Base-by-base conservation (phyloP, 2,329 filamentous ascomycete genomes). In the Ramichloridium luteum region DNA sequence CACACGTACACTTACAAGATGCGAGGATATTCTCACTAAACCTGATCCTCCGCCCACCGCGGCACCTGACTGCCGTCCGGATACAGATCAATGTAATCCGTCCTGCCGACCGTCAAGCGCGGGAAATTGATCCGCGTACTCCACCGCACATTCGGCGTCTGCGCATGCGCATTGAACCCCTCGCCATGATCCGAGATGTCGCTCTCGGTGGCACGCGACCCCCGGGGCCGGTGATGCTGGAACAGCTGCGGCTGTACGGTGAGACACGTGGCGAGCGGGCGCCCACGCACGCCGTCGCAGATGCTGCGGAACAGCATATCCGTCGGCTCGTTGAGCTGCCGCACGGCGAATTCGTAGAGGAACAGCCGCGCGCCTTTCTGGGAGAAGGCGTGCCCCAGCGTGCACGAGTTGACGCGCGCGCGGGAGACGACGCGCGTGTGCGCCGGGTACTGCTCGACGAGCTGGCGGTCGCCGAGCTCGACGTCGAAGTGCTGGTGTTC, bases 381-480 rank as follows among this genome's bases (percentile, higher is more conserved):
- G 16, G 55, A 60, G 22, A 68, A 53, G 0, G 57, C 64, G 32
- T 68, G 68, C 15, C 56, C 65, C 0, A 59, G 47, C 0, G 58
- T 60, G 37, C 60, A 65, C 11, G 57, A 48, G 6, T 57, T 54
- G 2, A 56, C 55, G 27, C 57, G 54, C 2, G 49, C 54, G 29
- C 62, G 39, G 34, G 66, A 62, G 1, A 64, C 55, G 0, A 62
- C 56, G 1, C 65, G 54, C 0, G 61, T 66, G 41, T 67, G 61
- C 9, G 32, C 14, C 3, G 37, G 38, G 30, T 48, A 49, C 18
- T 39, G 20, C 1, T 34, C 27, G 3, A 34, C 25, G 3, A 47
- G 38, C 9, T 41, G 36, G 4, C 34, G 23, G 25, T 38, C 33
- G 28, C 43, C 44, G 22, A 44, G 45, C 25, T 50, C 45, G 10